Evolutionary conservation across 805 yeast genomes (phyloP).

Genomic region (Komagataella mondaviorum): DNA sequence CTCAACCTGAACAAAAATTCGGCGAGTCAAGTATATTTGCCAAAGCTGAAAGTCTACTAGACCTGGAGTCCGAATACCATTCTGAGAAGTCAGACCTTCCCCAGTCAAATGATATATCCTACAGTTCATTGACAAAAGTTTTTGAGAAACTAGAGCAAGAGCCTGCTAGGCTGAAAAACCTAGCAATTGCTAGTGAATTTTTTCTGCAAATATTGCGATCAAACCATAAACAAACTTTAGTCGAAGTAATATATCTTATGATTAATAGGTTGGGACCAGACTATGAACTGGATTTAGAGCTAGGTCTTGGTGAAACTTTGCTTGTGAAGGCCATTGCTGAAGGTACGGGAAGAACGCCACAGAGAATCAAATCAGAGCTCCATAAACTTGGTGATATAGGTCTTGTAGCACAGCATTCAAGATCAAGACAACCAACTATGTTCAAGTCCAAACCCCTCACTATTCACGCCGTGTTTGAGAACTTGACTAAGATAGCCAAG

Average conservation of each 20-base stretch:
- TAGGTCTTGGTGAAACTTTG: slow-evolving; percentile 87
- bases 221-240: slow-evolving; percentile 33
- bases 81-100: not conserved
- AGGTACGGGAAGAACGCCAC: slow-evolving; percentile 70
- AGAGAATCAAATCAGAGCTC: slow-evolving; percentile 62
- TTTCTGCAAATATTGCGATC: slow-evolving; percentile 48
- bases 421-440: slow-evolving; percentile 84
- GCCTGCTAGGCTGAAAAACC: slow-evolving; percentile 72
- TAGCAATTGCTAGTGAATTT: slow-evolving; percentile 61
- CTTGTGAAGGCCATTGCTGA: slow-evolving; percentile 81
- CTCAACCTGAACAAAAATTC: not conserved
- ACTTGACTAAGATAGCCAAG: slow-evolving; percentile 64
- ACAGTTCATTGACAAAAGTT: slow-evolving; percentile 37
- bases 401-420: slow-evolving; percentile 68
- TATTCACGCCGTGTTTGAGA: slow-evolving; percentile 58
- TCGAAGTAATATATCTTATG: slow-evolving; percentile 68
- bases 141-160: slow-evolving; percentile 74
- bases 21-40: not conserved
- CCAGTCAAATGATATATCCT: slow-evolving; percentile 13
- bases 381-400: slow-evolving; percentile 85
- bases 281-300: slow-evolving; percentile 76
- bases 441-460: slow-evolving; percentile 79
- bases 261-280: slow-evolving; percentile 91
- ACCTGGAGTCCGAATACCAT: not conserved
- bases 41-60: not conserved